Percentiles rank a stretch among this genome's conserved stretches.
These are phyloP conservation scores for Ophiostoma ulmi DNA, from an alignment of 2,329 filamentous ascomycete genomes.

Conservation along the genomic window DNA sequence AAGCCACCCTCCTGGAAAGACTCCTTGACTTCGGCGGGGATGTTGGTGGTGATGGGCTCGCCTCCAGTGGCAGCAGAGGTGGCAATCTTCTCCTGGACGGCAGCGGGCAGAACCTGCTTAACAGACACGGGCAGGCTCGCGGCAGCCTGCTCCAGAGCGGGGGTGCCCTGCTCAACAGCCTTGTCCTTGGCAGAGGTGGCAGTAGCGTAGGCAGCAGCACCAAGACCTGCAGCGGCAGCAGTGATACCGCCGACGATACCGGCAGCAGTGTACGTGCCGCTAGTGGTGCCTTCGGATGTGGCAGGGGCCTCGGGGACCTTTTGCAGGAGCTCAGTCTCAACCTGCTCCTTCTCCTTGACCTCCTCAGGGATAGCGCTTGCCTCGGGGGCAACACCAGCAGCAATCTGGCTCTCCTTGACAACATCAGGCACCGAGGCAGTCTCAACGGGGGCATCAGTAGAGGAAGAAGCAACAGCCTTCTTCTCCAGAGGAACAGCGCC, in stretches of 20 bases:
- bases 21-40: constrained; percentile 53
- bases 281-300: constrained; percentile 53
- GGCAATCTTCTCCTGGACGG: constrained; percentile 46
- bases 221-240: constrained; percentile 39
- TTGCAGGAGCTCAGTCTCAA: constrained; percentile 65
- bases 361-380: constrained; percentile 61
- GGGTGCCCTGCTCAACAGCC: constrained; percentile 35
- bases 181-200: constrained; percentile 38
- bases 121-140: constrained; percentile 50
- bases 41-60: constrained; percentile 44
- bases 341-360: constrained; percentile 63
- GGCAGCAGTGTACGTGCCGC: constrained; percentile 25
- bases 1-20: constrained; percentile 54
- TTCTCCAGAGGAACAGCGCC: constrained; percentile 58
- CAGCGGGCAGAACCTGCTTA: constrained; percentile 47
- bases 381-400: constrained; percentile 60
- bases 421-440: neutral
- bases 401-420: constrained; percentile 57
- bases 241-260: constrained; percentile 29
- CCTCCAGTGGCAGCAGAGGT: constrained; percentile 39
- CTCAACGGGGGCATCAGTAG: neutral
- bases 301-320: constrained; percentile 58
- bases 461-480: constrained; percentile 36
- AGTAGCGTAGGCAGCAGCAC: constrained; percentile 29
- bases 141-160: constrained; percentile 21